Evolutionary conservation across 2,329 filamentous ascomycete species (phyloP).

Genomic region (Penicillium thymicola): DNA sequence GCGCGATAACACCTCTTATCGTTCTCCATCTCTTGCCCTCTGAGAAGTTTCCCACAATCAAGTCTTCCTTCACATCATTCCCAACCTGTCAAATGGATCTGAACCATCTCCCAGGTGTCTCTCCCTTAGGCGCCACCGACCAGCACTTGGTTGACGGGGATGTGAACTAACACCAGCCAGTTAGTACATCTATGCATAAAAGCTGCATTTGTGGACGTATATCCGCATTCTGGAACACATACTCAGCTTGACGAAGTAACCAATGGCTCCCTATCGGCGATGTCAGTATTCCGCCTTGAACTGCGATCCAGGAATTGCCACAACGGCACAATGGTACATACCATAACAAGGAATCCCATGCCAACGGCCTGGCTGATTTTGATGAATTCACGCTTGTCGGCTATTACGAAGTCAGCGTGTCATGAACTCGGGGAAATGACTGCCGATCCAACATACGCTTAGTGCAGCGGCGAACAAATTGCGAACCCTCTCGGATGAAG

Average conservation of each 20-base stretch:
- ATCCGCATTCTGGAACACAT: slow-evolving; percentile 23
- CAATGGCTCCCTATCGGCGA: slow-evolving; percentile 48
- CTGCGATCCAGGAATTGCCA: background rate
- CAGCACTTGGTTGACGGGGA: slow-evolving; percentile 51
- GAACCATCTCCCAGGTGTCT: background rate
- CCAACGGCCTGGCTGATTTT: slow-evolving; percentile 61
- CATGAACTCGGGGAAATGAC: background rate
- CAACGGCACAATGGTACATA: slow-evolving; percentile 10
- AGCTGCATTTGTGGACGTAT: background rate
- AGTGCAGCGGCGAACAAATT: slow-evolving; percentile 49
- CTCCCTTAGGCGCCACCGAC: slow-evolving; percentile 44
- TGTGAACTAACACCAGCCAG: slow-evolving; percentile 40
- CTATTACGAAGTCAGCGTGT: slow-evolving; percentile 35
- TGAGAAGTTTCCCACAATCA: background rate
- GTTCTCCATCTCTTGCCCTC: background rate
- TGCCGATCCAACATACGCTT: slow-evolving; percentile 41
- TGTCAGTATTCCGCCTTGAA: slow-evolving; percentile 8
- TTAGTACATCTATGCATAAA: slow-evolving; percentile 10
- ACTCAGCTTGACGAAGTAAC: slow-evolving; percentile 61
- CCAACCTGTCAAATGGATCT: background rate
- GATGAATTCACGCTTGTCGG: slow-evolving; percentile 59
- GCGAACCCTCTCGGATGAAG: slow-evolving; percentile 50
- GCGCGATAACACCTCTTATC: background rate
- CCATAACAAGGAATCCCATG: slow-evolving; percentile 59
- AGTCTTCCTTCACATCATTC: background rate